phyloP scores from a whole-genome alignment of 176 grass and related monocot genomes.

The Areca catechu region DNA sequence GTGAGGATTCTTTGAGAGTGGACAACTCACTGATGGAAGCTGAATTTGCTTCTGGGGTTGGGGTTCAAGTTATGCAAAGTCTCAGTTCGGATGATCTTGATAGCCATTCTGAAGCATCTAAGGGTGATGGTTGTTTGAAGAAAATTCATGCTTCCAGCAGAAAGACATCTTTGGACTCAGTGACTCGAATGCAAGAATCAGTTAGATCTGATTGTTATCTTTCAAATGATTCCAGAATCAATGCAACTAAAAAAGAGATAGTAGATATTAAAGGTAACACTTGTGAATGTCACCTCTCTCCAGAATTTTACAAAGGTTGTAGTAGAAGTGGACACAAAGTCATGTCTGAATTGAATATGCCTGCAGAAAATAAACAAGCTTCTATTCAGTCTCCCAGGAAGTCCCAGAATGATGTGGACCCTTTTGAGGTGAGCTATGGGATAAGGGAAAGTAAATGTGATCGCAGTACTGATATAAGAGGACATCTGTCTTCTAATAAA shows the following conservation, averaged over 20 bases:
- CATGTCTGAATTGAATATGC: constrained; percentile 17
- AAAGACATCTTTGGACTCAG: constrained; percentile 14
- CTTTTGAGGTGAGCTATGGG: constrained; percentile 15
- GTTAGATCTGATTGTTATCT: constrained; percentile 20
- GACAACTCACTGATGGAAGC: constrained; percentile 4
- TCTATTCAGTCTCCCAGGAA: constrained; percentile 5
- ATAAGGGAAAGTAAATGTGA: constrained; percentile 20
- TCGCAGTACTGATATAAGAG: constrained; percentile 7
- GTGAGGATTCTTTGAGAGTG: constrained; percentile 27
- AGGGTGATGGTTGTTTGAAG: constrained; percentile 37
- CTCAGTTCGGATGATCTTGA: constrained; percentile 31
- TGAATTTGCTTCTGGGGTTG: constrained; percentile 10
- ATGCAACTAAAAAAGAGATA: constrained; percentile 26
- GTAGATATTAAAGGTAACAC: constrained; percentile 12
- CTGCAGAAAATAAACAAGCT: constrained; percentile 8
- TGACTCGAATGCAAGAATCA: constrained; percentile 17
- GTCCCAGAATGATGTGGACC: constrained; percentile 1
- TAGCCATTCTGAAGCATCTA: constrained; percentile 43
- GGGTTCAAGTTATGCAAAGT: not conserved
- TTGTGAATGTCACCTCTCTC: constrained; percentile 20
- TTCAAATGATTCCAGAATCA: constrained; percentile 9
- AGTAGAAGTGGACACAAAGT: constrained; percentile 16
- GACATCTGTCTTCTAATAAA: constrained; percentile 21
- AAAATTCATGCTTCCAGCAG: constrained; percentile 23
- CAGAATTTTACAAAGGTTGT: constrained; percentile 18